A percentile compares a stretch with the other conserved stretches of the same genome.
These are phyloP conservation scores for Circinella minor DNA, from an alignment of 371 early-diverging fungal genomes.

Conservation along the genomic window DNA sequence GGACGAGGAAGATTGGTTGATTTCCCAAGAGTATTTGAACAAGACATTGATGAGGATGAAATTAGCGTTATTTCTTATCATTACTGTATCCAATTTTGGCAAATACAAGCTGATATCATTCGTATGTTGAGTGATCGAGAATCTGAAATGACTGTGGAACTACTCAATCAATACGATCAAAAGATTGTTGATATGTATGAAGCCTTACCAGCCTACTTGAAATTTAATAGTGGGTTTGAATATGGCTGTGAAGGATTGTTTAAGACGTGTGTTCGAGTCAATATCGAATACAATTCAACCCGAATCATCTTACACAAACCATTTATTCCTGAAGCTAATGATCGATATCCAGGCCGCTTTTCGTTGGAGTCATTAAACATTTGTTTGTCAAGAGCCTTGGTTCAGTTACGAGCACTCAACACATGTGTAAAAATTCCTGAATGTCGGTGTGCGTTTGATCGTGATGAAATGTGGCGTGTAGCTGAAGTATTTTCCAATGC, in stretches of 20 bases:
- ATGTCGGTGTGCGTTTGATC: constrained; percentile 50
- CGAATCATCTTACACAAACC: constrained; percentile 51
- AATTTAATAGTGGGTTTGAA: constrained; percentile 51
- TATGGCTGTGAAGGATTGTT: constrained; percentile 48
- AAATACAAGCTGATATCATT: constrained; percentile 46
- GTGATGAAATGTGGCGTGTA: constrained; percentile 51
- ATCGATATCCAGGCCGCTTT: constrained; percentile 33
- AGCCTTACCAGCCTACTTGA: constrained; percentile 40
- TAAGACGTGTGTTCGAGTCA: constrained; percentile 43
- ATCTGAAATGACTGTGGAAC: constrained; percentile 49
- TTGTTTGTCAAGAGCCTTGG: constrained; percentile 37
- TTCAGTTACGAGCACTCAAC: constrained; percentile 37
- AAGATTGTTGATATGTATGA: constrained; percentile 32
- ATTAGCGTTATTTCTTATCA: constrained; percentile 33
- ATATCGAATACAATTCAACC: constrained; percentile 53
- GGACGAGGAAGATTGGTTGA: constrained; percentile 29
- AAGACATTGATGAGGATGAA: constrained; percentile 51
- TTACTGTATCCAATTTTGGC: constrained; percentile 42
- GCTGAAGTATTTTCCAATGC: constrained; percentile 43
- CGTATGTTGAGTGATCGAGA: constrained; percentile 46
- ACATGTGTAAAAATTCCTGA: constrained; percentile 29
- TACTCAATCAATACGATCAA: constrained; percentile 38
- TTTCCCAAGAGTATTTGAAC: constrained; percentile 41
- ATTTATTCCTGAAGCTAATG: constrained; percentile 47
- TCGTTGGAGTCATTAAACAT: constrained; percentile 49